Base-by-base conservation (phyloP, 2,329 filamentous ascomycete species). In the Nannizziopsis barbatae region DNA sequence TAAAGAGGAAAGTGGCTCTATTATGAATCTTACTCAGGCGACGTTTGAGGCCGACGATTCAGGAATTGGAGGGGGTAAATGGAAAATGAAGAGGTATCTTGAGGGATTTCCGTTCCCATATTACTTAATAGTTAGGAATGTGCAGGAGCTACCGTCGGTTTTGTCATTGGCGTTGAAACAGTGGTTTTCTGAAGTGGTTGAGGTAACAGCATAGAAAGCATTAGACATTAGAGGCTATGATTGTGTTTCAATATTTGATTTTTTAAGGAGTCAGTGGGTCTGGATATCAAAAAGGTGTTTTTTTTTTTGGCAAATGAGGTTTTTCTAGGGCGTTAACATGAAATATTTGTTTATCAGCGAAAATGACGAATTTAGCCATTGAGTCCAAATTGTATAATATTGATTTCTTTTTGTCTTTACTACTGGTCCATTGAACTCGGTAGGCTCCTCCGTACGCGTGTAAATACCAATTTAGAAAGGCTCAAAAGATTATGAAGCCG, bases 51-150 rank as follows among this genome's bases (percentile, higher is more conserved):
- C 76, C 51, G 81, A 86, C 60, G 73, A 66, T 53, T 77, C 65
- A 69, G 58, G 61, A 1, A 80, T 69, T 69, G 81, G 71, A 52
- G 76, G 80, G 59, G 73, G 74, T 65, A 74, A 74, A 62, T 78
- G 95, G 49, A 82, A 83, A 58, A 88, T 93, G 65, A 84, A 87
- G 71, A 80, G 86, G 60, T 98, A 98, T 64, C 76, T 98, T 57
- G 93, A 98, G 65, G 84, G 81, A 6, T 98, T 98, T 66, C 92
- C 93, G 0, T 99, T 99, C 70, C 81, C 84, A 64, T 98, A 95
- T 71, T 99, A 96, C 64, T 71, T 98, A 49, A 86, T 98, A 57
- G 92, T 98, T 50, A 81, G 90, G 56, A 81, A 96, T 69, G 81
- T 98, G 42, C 81, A 84, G 60, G 92, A 98, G 67, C 73, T 99